Conservation (phyloP, 2,329 filamentous ascomycete genomes). For the Fusarium sp. region DNA sequence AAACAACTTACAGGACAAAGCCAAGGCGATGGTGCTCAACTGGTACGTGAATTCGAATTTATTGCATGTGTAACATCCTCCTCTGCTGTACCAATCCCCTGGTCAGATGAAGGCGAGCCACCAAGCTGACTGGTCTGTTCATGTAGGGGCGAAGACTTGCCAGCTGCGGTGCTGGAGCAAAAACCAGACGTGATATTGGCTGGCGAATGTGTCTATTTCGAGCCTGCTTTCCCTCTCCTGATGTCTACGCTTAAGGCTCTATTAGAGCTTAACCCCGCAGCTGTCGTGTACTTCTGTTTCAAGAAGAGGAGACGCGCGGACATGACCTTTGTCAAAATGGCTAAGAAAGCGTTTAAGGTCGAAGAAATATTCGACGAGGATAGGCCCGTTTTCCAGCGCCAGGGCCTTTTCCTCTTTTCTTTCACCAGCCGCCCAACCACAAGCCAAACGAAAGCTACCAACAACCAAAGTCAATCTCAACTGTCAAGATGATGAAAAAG, state of each 20-base stretch:
- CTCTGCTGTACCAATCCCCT: not conserved
- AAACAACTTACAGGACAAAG: slow-evolving; percentile 73
- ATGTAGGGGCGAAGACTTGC: slow-evolving; percentile 68
- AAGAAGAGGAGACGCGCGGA: slow-evolving; percentile 89
- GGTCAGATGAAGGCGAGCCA: not conserved
- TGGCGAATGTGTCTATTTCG: slow-evolving; percentile 97
- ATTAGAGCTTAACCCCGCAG: slow-evolving; percentile 74
- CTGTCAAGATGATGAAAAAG: slow-evolving; percentile 29
- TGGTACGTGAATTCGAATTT: slow-evolving; percentile 66
- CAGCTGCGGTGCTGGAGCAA: slow-evolving; percentile 60
- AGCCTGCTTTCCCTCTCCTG: slow-evolving; percentile 91
- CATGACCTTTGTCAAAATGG: slow-evolving; percentile 77
- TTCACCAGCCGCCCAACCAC: slow-evolving; percentile 57
- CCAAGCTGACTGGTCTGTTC: slow-evolving; percentile 34
- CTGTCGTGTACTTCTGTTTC: slow-evolving; percentile 84
- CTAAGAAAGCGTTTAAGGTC: slow-evolving; percentile 72
- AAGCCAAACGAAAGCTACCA: slow-evolving; percentile 19
- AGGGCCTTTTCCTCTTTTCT: slow-evolving; percentile 69
- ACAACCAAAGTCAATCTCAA: slow-evolving; percentile 25
- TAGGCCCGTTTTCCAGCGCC: slow-evolving; percentile 63
- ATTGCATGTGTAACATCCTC: slow-evolving; percentile 36
- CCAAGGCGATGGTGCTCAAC: slow-evolving; percentile 77
- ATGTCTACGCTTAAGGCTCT: slow-evolving; percentile 80
- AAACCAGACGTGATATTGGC: slow-evolving; percentile 87
- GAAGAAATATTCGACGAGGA: slow-evolving; percentile 71